Base-by-base conservation (phyloP, 192 early-diverging fungal species). In the Entomortierella chlamydospora region DNA sequence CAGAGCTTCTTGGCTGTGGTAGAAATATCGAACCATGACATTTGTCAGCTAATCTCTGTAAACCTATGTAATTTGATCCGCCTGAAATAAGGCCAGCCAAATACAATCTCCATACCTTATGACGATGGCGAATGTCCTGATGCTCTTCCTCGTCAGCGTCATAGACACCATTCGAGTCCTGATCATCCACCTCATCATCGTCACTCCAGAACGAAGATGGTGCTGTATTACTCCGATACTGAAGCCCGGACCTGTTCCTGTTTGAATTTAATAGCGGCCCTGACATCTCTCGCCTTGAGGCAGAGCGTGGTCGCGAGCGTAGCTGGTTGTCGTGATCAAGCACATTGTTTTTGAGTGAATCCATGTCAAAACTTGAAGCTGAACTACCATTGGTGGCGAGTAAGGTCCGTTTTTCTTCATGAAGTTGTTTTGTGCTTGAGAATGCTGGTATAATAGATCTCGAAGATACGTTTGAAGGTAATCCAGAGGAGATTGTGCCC, bases 351-450 rank as follows among this genome's bases (percentile, higher is more conserved):
- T 52, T 52, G 0, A 78, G 45, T 4, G 47, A 57, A 1, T 62
- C 41, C 61, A 78, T 59, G 18, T 69, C 61, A 58, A 78, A 69
- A 12, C 33, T 68, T 28, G 57, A 12, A 11, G 4, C 42, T 20
- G 1, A 17, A 60, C 39, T 3, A 25, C 58, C 58, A 51, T 30
- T 10, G 33, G 22, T 15, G 33, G 34, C 10, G 10, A 37, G 34
- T 37, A 37, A 37, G 10, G 5, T 37, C 34, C 10, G 4, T 10
- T 37, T 37, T 37, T 50, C 49, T 4, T 50, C 49, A 4, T 31
- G 57, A 39, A 41, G n/a, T 37, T 37, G 34, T 4, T 37, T 37
- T 37, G 34, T 20, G 15, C 45, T 47, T 20, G 39, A 17, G 25
- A 11, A 52, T 13, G 18, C 20, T 33, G 31, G 23, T 8, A 11